phyloP scores from a whole-genome alignment of 345 rosid genomes.

The Bruguiera sexangula region DNA sequence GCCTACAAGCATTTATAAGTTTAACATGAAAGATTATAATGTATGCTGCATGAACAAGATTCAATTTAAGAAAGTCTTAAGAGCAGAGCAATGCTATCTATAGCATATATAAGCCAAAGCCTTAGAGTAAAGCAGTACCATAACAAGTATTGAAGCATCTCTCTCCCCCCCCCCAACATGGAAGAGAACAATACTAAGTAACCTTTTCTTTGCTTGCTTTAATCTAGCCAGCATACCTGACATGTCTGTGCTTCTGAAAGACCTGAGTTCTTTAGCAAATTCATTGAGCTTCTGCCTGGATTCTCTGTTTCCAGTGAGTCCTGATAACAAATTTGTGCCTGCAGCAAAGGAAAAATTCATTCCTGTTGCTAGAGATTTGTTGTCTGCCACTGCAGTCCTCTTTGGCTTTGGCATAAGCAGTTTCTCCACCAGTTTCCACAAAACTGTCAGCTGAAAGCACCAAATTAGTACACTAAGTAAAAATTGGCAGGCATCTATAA shows the following conservation, averaged over 20 bases:
- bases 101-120: too few species aligned
- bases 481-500: too few species aligned
- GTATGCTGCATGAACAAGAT: too few species aligned
- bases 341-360: conserved; percentile 67
- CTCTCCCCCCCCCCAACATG: too few species aligned
- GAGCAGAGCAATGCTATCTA: too few species aligned
- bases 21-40: too few species aligned
- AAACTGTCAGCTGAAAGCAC: conserved; percentile 86
- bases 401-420: conserved; percentile 49
- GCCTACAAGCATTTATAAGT: not conserved
- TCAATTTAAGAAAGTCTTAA: too few species aligned
- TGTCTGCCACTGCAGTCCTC: conserved; percentile 38
- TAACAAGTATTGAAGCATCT: too few species aligned
- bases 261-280: conserved; percentile 73
- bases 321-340: conserved; percentile 72
- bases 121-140: too few species aligned
- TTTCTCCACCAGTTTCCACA: conserved; percentile 86
- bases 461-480: conserved; percentile 44
- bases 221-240: conserved; percentile 53
- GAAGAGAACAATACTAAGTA: not conserved
- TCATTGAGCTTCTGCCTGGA: conserved; percentile 79
- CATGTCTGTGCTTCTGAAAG: conserved; percentile 82
- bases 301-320: conserved; percentile 58
- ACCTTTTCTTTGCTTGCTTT: not conserved
- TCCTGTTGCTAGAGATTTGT: conserved; percentile 51